Base-by-base conservation (phyloP, 257 asterid species). In the Osmanthus fragrans region DNA sequence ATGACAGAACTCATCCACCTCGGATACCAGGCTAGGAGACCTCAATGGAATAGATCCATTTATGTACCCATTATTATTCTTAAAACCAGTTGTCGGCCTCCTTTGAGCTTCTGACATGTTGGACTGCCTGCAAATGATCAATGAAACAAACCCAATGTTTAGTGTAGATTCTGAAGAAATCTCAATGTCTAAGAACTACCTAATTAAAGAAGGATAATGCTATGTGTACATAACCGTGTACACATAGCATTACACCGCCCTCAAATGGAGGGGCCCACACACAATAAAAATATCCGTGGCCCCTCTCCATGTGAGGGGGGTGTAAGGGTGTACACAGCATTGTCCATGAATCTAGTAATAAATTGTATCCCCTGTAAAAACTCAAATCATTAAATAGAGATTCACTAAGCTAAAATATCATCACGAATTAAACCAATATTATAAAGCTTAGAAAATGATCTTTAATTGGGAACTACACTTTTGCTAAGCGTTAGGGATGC, bases 91-190 rank as follows among this genome's bases (percentile, higher is more conserved):
- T 73, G 34, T 58, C 19, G 80, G 87, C 88, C 89, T 91, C 92
- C 98, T 93, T 84, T 85, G 98, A 79, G 97, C 90, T 87, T 96
- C 99, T 70, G 97, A 93, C 98, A 96, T 96, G 81, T 83, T 84
- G 82, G 45, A 56, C 78, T 77, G 77, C 84, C 97, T 94, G 87
- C 16, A 84, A 81, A 49, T 76, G 16, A 77, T 32, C 42, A 72
- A 66, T 82, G 70, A 68, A 27, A 73, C 37, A 23, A 71, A 45
- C 60, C 42, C 25, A 34, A 67, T 3, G 49, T 60, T 33, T n/a
- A 71, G 49, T 40, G 13, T 73, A 33, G 56, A 21, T 21, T 42
- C 74, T 25, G 2, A 60, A 25, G 56, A 47, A 67, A 77, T 34
- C 75, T 45, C 33, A 80, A 63, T 76, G 69, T 56, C 47, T 13